Evolutionary conservation across 1,284 basidiomycete genomes (phyloP).

Genomic region (Xerocomus minutiporus): DNA sequence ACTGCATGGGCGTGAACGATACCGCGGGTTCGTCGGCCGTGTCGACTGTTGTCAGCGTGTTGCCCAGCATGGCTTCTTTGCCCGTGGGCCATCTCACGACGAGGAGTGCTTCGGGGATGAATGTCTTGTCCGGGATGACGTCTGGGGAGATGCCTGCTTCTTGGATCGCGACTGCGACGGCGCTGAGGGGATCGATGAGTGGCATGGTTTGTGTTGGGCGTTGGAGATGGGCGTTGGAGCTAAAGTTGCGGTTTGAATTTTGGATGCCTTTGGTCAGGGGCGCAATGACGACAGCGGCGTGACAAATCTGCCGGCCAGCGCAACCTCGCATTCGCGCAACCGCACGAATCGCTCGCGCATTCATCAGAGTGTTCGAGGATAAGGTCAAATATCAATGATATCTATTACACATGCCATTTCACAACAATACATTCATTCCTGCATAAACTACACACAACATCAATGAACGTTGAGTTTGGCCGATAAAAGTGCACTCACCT

Average conservation of each 20-base stretch:
- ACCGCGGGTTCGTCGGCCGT: slow-evolving; percentile 52
- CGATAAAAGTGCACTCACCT: slow-evolving; percentile 33
- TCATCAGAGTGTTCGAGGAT: background rate
- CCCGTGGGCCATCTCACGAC: slow-evolving; percentile 48
- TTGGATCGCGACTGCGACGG: slow-evolving; percentile 39
- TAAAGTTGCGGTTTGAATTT: background rate
- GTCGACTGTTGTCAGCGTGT: slow-evolving; percentile 44
- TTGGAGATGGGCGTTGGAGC: background rate
- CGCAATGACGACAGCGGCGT: slow-evolving; percentile 12
- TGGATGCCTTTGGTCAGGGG: background rate
- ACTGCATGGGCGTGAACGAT: slow-evolving; percentile 44
- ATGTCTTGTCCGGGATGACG: slow-evolving; percentile 44
- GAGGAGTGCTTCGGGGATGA: slow-evolving; percentile 51
- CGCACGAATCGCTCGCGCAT: too few relatives aligned
- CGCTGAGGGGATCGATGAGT: slow-evolving; percentile 38
- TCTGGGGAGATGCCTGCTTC: slow-evolving; percentile 52
- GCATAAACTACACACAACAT: slow-evolving; percentile 24
- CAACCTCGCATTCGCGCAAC: background rate
- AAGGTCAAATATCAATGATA: background rate
- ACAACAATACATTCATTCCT: background rate
- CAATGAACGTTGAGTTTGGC: background rate
- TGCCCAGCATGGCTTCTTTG: slow-evolving; percentile 47
- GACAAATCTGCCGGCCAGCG: background rate
- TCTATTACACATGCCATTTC: background rate
- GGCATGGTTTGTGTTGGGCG: slow-evolving; percentile 15